Evolutionary conservation across 441 rosid species (phyloP).

Genomic region (Biscutella auriculata): DNA sequence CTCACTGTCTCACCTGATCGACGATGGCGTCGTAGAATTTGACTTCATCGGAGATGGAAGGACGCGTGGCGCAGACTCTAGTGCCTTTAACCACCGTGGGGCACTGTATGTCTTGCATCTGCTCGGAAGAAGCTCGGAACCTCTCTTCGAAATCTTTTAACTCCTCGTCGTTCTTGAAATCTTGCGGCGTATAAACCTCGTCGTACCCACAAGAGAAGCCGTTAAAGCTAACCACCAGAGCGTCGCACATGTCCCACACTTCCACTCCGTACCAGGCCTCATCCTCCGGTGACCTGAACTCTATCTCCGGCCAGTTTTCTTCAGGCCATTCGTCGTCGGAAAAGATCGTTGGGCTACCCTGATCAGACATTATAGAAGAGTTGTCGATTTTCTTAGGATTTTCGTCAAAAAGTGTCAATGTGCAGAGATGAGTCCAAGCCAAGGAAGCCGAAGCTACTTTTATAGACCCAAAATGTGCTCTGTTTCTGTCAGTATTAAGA

Average conservation of each 20-base stretch:
- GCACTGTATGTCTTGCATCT: constrained; percentile 19
- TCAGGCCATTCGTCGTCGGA: neutral
- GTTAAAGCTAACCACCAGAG: constrained; percentile 10
- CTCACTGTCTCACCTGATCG: constrained; percentile 4
- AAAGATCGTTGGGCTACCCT: neutral
- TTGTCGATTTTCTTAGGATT: neutral
- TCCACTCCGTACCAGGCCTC: constrained; percentile 20
- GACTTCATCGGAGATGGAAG: constrained; percentile 13
- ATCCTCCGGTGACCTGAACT: constrained; percentile 20
- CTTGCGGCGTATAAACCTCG: constrained; percentile 4
- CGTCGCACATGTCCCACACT: neutral
- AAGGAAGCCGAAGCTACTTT: neutral
- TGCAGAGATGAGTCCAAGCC: neutral
- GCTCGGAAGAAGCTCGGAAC: constrained; percentile 4
- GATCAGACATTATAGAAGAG: neutral
- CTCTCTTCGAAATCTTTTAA: constrained; percentile 13
- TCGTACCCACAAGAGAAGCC: constrained; percentile 10
- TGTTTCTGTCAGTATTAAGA: no score
- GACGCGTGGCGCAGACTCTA: constrained; percentile 18
- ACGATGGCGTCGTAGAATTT: constrained; percentile 19
- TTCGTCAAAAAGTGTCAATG: neutral
- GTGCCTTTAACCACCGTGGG: neutral
- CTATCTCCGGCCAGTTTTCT: constrained; percentile 7
- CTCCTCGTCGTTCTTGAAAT: constrained; percentile 12
- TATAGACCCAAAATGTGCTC: neutral